phyloP scores from a whole-genome alignment of 2,329 filamentous ascomycete genomes.

The Ascosphaera aggregata region DNA sequence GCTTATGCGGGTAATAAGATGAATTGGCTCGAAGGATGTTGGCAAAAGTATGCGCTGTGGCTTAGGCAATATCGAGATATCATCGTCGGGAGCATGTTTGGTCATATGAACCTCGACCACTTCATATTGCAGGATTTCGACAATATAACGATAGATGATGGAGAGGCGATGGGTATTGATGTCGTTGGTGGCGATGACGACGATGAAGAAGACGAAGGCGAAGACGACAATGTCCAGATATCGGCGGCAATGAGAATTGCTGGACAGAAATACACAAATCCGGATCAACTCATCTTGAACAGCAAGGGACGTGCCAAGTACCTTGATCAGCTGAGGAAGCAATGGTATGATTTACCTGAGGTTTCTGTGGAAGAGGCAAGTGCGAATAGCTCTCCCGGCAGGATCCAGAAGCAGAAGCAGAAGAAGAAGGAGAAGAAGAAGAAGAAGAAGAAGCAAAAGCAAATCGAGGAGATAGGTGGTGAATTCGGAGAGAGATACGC shows the following conservation, averaged over 20 bases:
- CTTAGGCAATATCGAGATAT: slow-evolving; percentile 78
- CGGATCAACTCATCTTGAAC: slow-evolving; percentile 9
- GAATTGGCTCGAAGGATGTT: slow-evolving; percentile 90
- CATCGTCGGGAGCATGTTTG: slow-evolving; percentile 54
- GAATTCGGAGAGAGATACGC: slow-evolving; percentile 69
- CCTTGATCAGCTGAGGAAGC: slow-evolving; percentile 47
- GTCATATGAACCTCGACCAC: slow-evolving; percentile 98
- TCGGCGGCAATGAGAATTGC: too few species aligned
- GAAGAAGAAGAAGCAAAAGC: slow-evolving; percentile 26
- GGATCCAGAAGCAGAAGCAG: slow-evolving; percentile 17
- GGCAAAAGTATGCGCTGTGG: slow-evolving; percentile 94
- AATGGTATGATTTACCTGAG: slow-evolving; percentile 55
- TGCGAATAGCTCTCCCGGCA: slow-evolving; percentile 2
- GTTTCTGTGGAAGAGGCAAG: slow-evolving; percentile 13
- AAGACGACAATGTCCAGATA: not conserved
- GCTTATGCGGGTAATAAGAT: slow-evolving; percentile 66
- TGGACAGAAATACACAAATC: too few species aligned
- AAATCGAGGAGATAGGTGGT: slow-evolving; percentile 48
- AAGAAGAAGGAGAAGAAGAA: slow-evolving; percentile 19
- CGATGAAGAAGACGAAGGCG: not conserved
- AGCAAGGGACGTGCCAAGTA: slow-evolving; percentile 56
- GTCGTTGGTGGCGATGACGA: not conserved
- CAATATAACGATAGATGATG: slow-evolving; percentile 39
- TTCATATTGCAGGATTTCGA: slow-evolving; percentile 78
- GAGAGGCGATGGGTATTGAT: slow-evolving; percentile 5